Base-by-base conservation (phyloP, 306 rosid species). In the Citrullus colocynthis region DNA sequence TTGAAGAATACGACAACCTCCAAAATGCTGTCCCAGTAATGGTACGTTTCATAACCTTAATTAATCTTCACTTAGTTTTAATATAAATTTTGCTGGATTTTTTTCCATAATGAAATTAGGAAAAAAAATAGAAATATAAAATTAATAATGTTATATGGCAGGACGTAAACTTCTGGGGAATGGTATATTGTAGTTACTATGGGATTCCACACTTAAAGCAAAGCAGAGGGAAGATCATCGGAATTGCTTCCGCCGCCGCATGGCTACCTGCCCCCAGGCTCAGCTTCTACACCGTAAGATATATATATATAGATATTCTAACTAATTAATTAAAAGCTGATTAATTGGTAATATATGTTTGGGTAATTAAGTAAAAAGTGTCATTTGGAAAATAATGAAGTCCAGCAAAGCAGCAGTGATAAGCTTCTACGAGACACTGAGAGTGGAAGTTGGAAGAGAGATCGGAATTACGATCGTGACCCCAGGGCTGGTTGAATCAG, bases 101-200 rank as follows among this genome's bases (percentile, higher is more conserved):
- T 7, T 45, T 45, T 45, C 3, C 7, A 45, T 9, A 48, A 48
- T 48, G 52, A 48, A 42, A 39, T 39, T 4, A 39, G 6, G 5
- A 0, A 6, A 39, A 39, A 39, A 6, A 0, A 39, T 24, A 24
- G 28, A 24, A 24, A 24, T 24, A 41, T 41, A 41, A 3, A 0
- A 41, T 6, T 41, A 41, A 41, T 7, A 6, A 37, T 58, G 15
- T 39, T 66, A 11, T 4, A 20, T 39, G 79, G 3, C 2, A 92
- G 93, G 91, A 87, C 73, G 82, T 77, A 61, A 92, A 90, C 82
- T 87, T 90, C 71, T 88, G 92, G 96, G 96, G 92, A 81, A 82
- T 86, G 1, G 90, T 84, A 0, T 87, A 83, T 44, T 18, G 82
- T 55, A 85, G 89, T 21, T 82, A 90, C 57, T 87, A 83, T 74